Percentiles rank a stretch among this genome's conserved stretches.
Evolutionary conservation across 257 asterid species (phyloP).

Genomic region (Plantago ovata): DNA sequence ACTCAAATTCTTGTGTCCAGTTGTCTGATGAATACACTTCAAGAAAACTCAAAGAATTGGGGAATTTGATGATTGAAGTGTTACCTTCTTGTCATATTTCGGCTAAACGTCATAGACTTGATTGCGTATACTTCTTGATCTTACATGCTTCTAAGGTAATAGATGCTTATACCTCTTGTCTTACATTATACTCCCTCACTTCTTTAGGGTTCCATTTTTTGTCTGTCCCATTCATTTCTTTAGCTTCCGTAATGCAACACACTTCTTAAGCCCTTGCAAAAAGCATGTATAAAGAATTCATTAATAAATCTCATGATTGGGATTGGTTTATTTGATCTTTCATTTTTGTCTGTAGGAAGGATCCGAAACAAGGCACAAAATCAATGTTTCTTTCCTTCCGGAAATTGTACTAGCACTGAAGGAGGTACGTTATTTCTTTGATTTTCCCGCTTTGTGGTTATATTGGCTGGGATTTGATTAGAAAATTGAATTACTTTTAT

Average conservation of each 20-base stretch:
- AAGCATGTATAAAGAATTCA: too few species aligned
- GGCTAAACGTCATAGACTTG: conserved; percentile 89
- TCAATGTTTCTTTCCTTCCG: conserved; percentile 67
- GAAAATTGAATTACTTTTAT: background rate
- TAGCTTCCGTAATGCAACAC: too few species aligned
- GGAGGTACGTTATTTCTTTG: conserved; percentile 52
- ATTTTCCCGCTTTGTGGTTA: background rate
- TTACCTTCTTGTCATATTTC: conserved; percentile 87
- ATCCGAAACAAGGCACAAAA: conserved; percentile 51
- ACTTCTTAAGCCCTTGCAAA: too few species aligned
- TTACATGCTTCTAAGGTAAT: conserved; percentile 70
- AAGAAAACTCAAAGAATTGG: conserved; percentile 60
- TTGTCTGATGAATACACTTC: conserved; percentile 53
- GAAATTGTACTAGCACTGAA: conserved; percentile 85
- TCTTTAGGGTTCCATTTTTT: too few species aligned
- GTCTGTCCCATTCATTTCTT: too few species aligned
- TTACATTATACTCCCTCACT: conserved; percentile 10
- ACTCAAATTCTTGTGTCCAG: conserved; percentile 37
- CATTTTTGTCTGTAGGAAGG: conserved; percentile 49
- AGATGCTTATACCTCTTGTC: conserved; percentile 10
- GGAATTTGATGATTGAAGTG: conserved; percentile 70
- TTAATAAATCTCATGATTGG: background rate
- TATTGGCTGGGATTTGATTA: background rate
- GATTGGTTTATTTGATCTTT: conserved; percentile 14
- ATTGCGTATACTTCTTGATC: conserved; percentile 77